Base-by-base conservation (phyloP, 495 filamentous ascomycete species). In the Penicillium turbatum region DNA sequence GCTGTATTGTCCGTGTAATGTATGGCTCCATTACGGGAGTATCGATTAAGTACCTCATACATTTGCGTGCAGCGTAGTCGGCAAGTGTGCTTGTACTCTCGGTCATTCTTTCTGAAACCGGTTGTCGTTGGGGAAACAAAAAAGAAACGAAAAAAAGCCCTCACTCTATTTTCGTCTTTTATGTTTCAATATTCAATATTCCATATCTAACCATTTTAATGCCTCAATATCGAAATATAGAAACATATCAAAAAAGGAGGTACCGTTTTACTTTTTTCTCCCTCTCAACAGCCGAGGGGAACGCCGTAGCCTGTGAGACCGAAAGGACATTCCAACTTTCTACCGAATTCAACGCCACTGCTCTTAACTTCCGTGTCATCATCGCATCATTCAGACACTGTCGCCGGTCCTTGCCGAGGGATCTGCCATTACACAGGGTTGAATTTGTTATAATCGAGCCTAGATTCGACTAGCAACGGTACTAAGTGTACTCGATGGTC, bases 341-440 rank as follows among this genome's bases (percentile, higher is more conserved):
- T 2, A 27, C 16, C 38, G 48, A 26, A 27, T 48, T 51, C 48
- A 48, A 48, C 63, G 63, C 63, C 63, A 66, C 60, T 48, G 10
- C 21, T 24, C 21, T n/a, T 26, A 15, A 38, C 21, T 48, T 48
- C 59, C 51, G 60, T 63, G 57, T 61, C 63, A 64, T 66, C 64
- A 66, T 66, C 43, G 58, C 61, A 66, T 66, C 64, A 66, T 66
- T 37, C 57, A 64, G 44, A n/a, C 40, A 34, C 45, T 21, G 35
- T 44, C 40, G 41, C 61, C 61, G 57, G 57, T 64, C 53, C 48
- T 42, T 45, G 61, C 58, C 61, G 61, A 62, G 30, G 3, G 39
- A 51, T 51, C 49, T 51, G 7, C 39, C 19, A 1, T 43, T 10
- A 16, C 17, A 32, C 6, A 10, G 10, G 11, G 15, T 35, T 42